phyloP scores from a whole-genome alignment of 208 protist species.

The Acanthamoeba lenticulata region DNA sequence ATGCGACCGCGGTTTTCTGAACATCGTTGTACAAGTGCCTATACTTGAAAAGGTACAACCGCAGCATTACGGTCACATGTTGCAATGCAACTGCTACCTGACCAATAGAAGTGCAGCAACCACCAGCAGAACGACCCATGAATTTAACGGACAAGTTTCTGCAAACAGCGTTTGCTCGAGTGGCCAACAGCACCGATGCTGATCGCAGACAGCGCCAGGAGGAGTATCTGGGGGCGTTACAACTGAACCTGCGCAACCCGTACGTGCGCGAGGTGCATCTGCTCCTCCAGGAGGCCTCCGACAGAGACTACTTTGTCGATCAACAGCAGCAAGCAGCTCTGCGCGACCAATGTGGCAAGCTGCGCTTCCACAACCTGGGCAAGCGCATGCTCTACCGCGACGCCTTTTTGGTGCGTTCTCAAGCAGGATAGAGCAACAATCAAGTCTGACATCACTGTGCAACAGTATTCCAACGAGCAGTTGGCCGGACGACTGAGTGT shows the following conservation, averaged over 20 bases:
- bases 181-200: neutral
- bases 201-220: neutral
- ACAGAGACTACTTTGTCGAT: neutral
- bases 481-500: neutral
- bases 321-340: neutral
- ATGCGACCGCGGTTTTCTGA: neutral
- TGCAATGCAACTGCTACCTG: neutral
- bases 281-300: neutral
- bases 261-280: neutral
- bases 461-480: neutral
- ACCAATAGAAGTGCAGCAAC: neutral
- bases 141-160: neutral
- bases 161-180: neutral
- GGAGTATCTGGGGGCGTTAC: neutral
- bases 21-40: neutral
- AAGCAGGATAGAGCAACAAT: neutral
- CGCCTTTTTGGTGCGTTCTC: neutral
- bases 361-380: neutral
- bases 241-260: neutral
- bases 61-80: neutral
- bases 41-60: neutral
- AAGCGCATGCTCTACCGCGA: neutral
- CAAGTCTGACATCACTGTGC: neutral
- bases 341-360: neutral
- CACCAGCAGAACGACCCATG: neutral